Evolutionary conservation across 1,284 basidiomycete species (phyloP), one percentile per base, ranked within the genome.

Genomic region (Boletus hoseneyae): DNA sequence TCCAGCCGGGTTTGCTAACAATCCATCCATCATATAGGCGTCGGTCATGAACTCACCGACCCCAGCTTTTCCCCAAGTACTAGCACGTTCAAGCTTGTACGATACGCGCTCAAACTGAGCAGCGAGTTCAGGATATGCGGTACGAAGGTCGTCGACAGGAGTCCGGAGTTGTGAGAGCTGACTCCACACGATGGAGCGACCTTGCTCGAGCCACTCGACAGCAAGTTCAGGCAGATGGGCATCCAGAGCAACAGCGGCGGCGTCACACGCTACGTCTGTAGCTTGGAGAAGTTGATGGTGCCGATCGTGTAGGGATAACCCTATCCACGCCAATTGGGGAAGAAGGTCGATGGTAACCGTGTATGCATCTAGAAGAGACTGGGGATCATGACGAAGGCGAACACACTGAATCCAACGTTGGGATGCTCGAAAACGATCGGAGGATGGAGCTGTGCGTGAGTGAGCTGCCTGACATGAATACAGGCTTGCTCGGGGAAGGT

Each of bases 201-300:
- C 45, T 41, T 53, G 51, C 8, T 53, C 52, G 2, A 53, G 45
- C 42, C 50, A 53, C 32, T 53, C 50, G 6, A 48, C 40, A 4
- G 51, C 52, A 11, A 30, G 23, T 1, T 34, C 51, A 15, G 27
- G 41, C 21, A 13, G 32, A 4, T 18, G 3, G 0, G 3, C 36
- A 1, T 49, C 36, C 3, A 49, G 27, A 6, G 51, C 52, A 9
- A 15, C 8, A 0, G 38, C 52, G 2, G 52, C 45, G 0, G 41
- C 48, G 13, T 51, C 35, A 6, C 48, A 3, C 0, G 18, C 33
- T 25, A 1, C 9, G 3, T 34, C 23, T 23, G 25, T 30, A 11
- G 30, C 43, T 25, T 3, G 13, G 3, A 36, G 38, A 41, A 54
- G 52, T 25, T 25, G 46, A 7, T 43, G 18, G 19, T 45, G 43